Evolutionary conservation across 1,284 basidiomycete genomes (phyloP), one percentile per base, ranked within the genome.

Genomic region (Porogramme epimiltina): DNA sequence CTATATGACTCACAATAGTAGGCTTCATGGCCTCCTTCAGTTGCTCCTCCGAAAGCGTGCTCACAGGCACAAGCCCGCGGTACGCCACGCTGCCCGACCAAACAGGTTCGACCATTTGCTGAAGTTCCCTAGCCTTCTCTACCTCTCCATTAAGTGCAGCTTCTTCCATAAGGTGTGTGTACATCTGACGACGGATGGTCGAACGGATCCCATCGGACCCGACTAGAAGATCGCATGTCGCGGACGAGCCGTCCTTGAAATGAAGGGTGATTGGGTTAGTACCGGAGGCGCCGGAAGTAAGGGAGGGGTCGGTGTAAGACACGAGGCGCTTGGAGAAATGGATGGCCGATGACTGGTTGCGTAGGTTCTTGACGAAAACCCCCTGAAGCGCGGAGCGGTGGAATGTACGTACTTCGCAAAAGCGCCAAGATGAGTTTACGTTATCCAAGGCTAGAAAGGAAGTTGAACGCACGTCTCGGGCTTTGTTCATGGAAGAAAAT

Each of bases 141-240:
- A 13, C 33, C 4, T 48, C 31, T 16, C 49, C 23, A 4, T 48
- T n/a, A n/a, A n/a, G n/a, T n/a, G n/a, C n/a, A n/a, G n/a, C 55
- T 6, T 18, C 42, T 1, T 49, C 46, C 13, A 56, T 58, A 9
- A 61, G 36, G 16, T 42, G 28, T 10, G 48, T 26, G 39, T 46
- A 65, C 61, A 80, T 66, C 9, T 57, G 55, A 28, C 57, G 52
- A 25, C 79, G 71, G 10, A 78, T 74, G 11, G 66, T 64, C 0
- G 78, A 81, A 51, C 76, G 78, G 40, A 81, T 60, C 6, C 76
- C 77, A 52, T 79, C 76, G 8, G 71, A 69, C 4, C 76, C 77
- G 37, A 79, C 61, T 10, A 79, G 66, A 16, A 77, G 45, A 54
- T 78, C 75, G 54, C 76, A 78, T 1, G 60, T 61, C 1, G 69